Base-by-base conservation (phyloP, 2,329 filamentous ascomycete genomes). In the Davidsoniella australis region DNA sequence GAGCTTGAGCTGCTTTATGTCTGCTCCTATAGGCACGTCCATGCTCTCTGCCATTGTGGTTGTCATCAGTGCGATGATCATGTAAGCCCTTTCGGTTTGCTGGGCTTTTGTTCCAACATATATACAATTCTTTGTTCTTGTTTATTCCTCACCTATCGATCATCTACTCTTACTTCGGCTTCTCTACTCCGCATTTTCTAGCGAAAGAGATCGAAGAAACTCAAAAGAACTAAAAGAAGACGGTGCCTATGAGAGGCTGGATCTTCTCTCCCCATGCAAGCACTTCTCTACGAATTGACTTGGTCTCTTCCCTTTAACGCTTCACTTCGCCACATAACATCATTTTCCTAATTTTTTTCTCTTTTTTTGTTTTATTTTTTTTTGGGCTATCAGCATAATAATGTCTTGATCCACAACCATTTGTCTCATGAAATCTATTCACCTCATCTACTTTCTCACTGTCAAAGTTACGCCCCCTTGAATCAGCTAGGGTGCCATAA, bases 1-100 rank as follows among this genome's bases (percentile, higher is more conserved):
- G 26, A 33, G 18, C 9, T 10, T 45, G n/a, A 42, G 38, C 29
- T 24, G 23, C 62, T 60, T 44, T 5, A 12, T 33, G 26, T 14
- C 10, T 5, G 38, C 16, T 10, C 14, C 39, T 2, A 17, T 49
- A 5, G 29, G n/a, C 12, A 33, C 29, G 16, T 26, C 44, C 4
- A 17, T 49, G 24, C 12, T 24, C 9, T 29, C 37, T 2, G 14
- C 41, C 33, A n/a, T 45, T 3, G 50, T 16, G 8, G 9, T 48
- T 20, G 10, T 50, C 17, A 14, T 40, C 8, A 38, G 29, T 7
- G n/a, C 29, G n/a, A 8, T 41, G 10, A 12, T 29, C 8, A 17
- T 42, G 17, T 48, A 37, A 40, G 18, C 14, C 17, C 5, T 14
- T 16, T 37, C 7, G 16, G 16, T 9, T 38, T 46, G 29, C 17